A percentile compares a stretch with the other conserved stretches of the same genome.
Conservation (phyloP, 208 protist genomes). For the Crithidia mellificae region DNA sequence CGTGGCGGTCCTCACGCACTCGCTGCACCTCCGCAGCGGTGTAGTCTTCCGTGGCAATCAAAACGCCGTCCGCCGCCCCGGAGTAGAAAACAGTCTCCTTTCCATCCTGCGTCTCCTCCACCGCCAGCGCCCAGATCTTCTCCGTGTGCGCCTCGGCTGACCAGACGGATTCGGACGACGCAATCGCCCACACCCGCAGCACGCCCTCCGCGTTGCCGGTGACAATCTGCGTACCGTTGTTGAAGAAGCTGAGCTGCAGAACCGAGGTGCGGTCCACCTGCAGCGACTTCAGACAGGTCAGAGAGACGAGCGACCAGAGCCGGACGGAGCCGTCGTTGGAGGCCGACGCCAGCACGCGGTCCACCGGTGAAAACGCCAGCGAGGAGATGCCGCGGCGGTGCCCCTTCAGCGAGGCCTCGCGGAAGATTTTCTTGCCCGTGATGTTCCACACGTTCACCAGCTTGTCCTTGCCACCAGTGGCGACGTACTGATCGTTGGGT, state of each 20-base stretch:
- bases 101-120: constrained; percentile 40
- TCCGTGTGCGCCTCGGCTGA: constrained; percentile 78
- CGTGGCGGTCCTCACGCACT: constrained; percentile 60
- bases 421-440: constrained; percentile 78
- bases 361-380: constrained; percentile 77
- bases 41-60: constrained; percentile 88
- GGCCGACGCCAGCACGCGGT: constrained; percentile 83
- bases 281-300: constrained; percentile 83
- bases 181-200: constrained; percentile 90
- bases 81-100: constrained; percentile 65
- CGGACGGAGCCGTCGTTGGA: constrained; percentile 88
- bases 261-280: constrained; percentile 80
- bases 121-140: constrained; percentile 82
- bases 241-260: constrained; percentile 88
- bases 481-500: constrained; percentile 90
- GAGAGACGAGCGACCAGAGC: constrained; percentile 85
- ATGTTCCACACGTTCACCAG: constrained; percentile 80
- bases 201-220: constrained; percentile 87
- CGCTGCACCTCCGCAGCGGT: constrained; percentile 85
- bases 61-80: constrained; percentile 86
- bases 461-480: constrained; percentile 91
- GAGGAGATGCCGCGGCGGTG: constrained; percentile 82
- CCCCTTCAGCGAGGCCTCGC: constrained; percentile 75
- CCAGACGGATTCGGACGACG: constrained; percentile 78
- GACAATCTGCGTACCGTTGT: constrained; percentile 83